Evolutionary conservation across 805 yeast genomes (phyloP).

Genomic region (Wickerhamiella domercqiae): DNA sequence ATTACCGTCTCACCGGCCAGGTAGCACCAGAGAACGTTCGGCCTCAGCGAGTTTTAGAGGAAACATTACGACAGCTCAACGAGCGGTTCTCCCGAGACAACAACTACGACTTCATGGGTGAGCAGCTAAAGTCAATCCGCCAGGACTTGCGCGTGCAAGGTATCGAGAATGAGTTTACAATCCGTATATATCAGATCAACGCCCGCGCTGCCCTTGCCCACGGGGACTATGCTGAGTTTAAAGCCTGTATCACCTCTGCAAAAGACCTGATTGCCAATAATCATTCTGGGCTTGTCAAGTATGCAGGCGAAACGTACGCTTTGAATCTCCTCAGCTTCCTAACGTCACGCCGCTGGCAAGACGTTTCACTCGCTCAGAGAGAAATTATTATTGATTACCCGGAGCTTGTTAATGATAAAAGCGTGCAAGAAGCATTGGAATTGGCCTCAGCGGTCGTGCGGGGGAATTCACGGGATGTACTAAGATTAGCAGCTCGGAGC

Average conservation of each 20-base stretch:
- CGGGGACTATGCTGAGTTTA: constrained; percentile 81
- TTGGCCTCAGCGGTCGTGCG: too few species aligned
- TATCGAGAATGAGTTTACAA: constrained; percentile 60
- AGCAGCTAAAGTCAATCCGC: constrained; percentile 80
- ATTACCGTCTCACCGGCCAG: constrained; percentile 74
- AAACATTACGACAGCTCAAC: constrained; percentile 40
- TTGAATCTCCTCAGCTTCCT: neutral
- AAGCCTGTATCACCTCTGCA: constrained; percentile 82
- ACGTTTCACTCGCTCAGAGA: neutral
- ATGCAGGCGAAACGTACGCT: neutral
- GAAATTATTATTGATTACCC: neutral
- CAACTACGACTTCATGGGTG: constrained; percentile 59
- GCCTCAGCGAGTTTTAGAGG: constrained; percentile 46
- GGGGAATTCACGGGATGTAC: too few species aligned
- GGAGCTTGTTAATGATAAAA: neutral
- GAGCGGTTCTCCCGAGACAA: constrained; percentile 37
- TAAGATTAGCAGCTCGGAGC: too few species aligned
- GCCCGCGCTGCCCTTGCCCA: constrained; percentile 75
- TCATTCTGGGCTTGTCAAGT: constrained; percentile 21
- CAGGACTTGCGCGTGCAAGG: constrained; percentile 91
- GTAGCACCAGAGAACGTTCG: constrained; percentile 78
- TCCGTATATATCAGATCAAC: constrained; percentile 69
- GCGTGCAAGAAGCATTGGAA: too few species aligned
- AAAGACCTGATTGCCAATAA: constrained; percentile 24
- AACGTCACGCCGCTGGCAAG: neutral